Conservation (phyloP, 2,329 filamentous ascomycete genomes). For the Botrytis hyacinthi region DNA sequence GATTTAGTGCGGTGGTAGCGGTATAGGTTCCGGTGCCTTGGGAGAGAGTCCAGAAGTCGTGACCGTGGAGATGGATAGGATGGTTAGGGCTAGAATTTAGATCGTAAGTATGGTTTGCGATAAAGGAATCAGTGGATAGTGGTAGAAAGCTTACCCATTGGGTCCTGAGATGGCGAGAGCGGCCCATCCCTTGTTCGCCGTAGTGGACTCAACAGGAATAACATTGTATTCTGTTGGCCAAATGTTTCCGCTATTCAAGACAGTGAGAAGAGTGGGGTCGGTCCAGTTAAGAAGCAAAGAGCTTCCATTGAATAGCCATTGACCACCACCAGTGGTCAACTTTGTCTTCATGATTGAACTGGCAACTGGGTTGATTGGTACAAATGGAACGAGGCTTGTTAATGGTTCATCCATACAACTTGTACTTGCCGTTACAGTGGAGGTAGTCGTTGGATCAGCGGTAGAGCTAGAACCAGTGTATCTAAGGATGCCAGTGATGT, state of each 20-base stretch:
- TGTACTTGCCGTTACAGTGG: constrained; percentile 26
- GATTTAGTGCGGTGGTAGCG: constrained; percentile 36
- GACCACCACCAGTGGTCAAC: constrained; percentile 40
- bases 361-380: constrained; percentile 29
- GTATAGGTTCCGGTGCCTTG: constrained; percentile 45
- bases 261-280: constrained; percentile 45
- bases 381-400: constrained; percentile 34
- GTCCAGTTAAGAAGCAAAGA: constrained; percentile 48
- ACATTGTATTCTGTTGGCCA: constrained; percentile 37
- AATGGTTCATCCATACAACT: constrained; percentile 37
- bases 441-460: constrained; percentile 34
- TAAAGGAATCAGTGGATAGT: constrained; percentile 35
- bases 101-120: background rate
- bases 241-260: constrained; percentile 35
- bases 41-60: constrained; percentile 48
- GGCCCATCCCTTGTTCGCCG: constrained; percentile 28
- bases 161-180: constrained; percentile 34
- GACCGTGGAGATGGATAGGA: constrained; percentile 50
- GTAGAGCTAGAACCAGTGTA: constrained; percentile 40
- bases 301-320: constrained; percentile 49
- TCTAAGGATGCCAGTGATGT: constrained; percentile 43
- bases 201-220: constrained; percentile 42
- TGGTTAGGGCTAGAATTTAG: constrained; percentile 26
- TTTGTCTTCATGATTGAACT: constrained; percentile 21
- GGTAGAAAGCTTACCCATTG: constrained; percentile 21